Evolutionary conservation across 345 rosid genomes (phyloP), one percentile per base, ranked within the genome.

Genomic region (Ceriops tagal): DNA sequence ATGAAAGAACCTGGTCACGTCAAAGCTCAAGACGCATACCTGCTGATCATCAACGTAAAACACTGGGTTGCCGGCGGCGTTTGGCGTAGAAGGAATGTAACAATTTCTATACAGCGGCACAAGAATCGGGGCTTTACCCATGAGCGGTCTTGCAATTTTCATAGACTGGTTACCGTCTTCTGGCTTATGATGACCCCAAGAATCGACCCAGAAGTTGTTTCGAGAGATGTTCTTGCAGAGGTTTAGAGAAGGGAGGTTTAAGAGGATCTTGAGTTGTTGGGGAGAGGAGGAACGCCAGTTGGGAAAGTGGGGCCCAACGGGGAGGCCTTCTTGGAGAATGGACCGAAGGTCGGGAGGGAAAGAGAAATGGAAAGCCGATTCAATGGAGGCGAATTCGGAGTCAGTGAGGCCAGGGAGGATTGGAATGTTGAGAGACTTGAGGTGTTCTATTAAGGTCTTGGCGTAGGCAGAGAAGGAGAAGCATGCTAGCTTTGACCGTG

Each of bases 281-380:
- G 58, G 83, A 27, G 86, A 90, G 1, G 92, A 84, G 53, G 92
- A 75, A 13, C 96, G 78, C 98, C 98, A 93, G 63, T 90, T 84
- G 10, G 96, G 96, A 80, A 90, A 93, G 62, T 77, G 77, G 62
- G 85, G 75, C 20, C 89, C 90, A 2, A 84, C 70, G 37, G 98
- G 97, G 58, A 93, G 84, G 55, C 98, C 98, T 65, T 80, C 86
- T 19, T 67, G 87, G 70, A 93, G 97, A 73, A 93, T 86, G 18
- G 85, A 81, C 35, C 97, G 93, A 72, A 93, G 93, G 78, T 93
- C 98, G 0, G 84, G 87, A 22, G 98, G 98, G 82, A 90, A 93
- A 15, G 88, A 71, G 83, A 93, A 84, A 55, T 72, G 60, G 60
- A 85, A 80, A n/a, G 71, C 56, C 16, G 89, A 83, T 73, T 93